Base-by-base conservation (phyloP, 2,329 filamentous ascomycete genomes). In the Parafenestella ontariensis region DNA sequence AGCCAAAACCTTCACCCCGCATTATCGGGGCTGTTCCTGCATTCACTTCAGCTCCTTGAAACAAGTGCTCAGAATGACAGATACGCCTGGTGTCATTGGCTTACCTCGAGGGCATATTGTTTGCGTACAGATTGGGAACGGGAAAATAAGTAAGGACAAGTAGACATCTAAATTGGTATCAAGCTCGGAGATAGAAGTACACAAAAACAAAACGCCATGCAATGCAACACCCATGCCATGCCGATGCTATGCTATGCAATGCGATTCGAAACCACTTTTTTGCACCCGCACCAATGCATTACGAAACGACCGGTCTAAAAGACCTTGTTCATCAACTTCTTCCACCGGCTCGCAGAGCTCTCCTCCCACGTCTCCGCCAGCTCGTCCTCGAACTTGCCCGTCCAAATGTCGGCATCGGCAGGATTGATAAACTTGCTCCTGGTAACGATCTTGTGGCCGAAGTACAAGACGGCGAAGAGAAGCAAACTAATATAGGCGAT, bases 401-500 rank as follows among this genome's bases (percentile, higher is more conserved):
- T 75, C 13, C 77, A 56, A 17, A 82, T 59, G 57, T 82, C 79
- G 9, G 78, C 78, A 15, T 80, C 76, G 5, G 57, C 56, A 3
- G 78, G 64, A 8, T 71, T 73, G 56, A 81, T 68, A 41, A 81
- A 76, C 31, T 69, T 69, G 42, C 71, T 74, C 51, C 73, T 65
- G 20, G 69, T 73, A 1, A 69, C 48, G 20, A 73, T 23, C 61
- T 76, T 94, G 78, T 89, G 88, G 2, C 81, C 85, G 11, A 84
- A 6, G 65, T 89, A 90, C 0, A 89, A 77, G 0, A 78, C 73
- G 1, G 57, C 66, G 56, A 77, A 77, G 5, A 77, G 63, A 40
- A 77, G 76, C 49, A 77, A 47, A 53, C 72, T 76, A 56, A 77
- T 62, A 56, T 77, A 77, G 1, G 70, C 67, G 39, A 77, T 72